A percentile compares a stretch with the other conserved stretches of the same genome.
Conservation (phyloP, 1,139 yeast genomes). For the Debaryomyces nepalensis region DNA sequence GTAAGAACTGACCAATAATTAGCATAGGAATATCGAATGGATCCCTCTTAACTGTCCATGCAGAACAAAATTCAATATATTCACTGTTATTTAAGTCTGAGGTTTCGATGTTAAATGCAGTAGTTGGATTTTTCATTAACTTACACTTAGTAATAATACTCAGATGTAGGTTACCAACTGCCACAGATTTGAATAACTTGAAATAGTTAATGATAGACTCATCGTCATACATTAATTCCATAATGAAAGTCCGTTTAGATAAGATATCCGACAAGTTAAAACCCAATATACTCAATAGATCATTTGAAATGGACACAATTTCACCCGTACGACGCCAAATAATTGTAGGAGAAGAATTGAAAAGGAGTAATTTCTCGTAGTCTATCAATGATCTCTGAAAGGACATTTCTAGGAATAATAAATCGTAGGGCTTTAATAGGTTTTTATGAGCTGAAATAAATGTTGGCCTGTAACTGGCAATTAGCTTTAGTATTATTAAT, state of each 20-base stretch:
- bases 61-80: slow-evolving; percentile 57
- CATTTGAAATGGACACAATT: slow-evolving; percentile 71
- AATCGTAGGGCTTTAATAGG: slow-evolving; percentile 63
- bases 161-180: slow-evolving; percentile 55
- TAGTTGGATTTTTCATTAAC: slow-evolving; percentile 33
- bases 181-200: slow-evolving; percentile 51
- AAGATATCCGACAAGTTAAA: slow-evolving; percentile 51
- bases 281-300: slow-evolving; percentile 67
- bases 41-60: slow-evolving; percentile 78
- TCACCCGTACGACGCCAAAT: slow-evolving; percentile 84
- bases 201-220: slow-evolving; percentile 50
- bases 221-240: slow-evolving; percentile 55
- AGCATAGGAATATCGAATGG: slow-evolving; percentile 83
- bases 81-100: slow-evolving; percentile 20
- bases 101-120: slow-evolving; percentile 2
- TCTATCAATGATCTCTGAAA: slow-evolving; percentile 72
- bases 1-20: slow-evolving; percentile 51
- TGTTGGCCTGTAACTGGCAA: slow-evolving; percentile 73
- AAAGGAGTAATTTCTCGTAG: slow-evolving; percentile 61
- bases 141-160: slow-evolving; percentile 54
- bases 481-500: slow-evolving; percentile 62
- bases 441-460: slow-evolving; percentile 75
- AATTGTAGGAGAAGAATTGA: slow-evolving; percentile 68
- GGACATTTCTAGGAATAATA: slow-evolving; percentile 67
- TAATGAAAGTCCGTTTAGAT: slow-evolving; percentile 56